Percentiles rank a stretch among this genome's conserved stretches.
Evolutionary conservation across 768 basidiomycete genomes (phyloP).

Genomic region (Kwoniella newhampshirensis): DNA sequence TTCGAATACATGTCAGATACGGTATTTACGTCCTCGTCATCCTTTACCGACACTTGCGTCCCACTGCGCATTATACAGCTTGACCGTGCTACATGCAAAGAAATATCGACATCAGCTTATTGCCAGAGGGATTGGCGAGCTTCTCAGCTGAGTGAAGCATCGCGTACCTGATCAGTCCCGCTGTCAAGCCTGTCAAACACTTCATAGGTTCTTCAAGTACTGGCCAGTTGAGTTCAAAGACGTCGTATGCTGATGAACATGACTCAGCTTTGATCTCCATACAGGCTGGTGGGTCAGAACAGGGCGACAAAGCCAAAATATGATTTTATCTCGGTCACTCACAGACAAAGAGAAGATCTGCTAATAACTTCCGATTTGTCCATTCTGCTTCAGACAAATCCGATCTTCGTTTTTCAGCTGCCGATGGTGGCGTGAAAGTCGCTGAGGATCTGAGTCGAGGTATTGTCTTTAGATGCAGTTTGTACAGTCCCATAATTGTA

Average conservation of each 20-base stretch:
- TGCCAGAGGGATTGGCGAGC: neutral
- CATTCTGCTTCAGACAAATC: slow-evolving; percentile 32
- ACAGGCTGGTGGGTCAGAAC: neutral
- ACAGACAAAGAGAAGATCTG: slow-evolving; percentile 47
- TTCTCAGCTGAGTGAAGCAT: neutral
- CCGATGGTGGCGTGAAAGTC: neutral
- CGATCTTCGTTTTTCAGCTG: neutral
- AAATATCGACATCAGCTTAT: neutral
- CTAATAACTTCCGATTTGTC: slow-evolving; percentile 41
- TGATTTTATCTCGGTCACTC: slow-evolving; percentile 25
- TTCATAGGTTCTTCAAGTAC: slow-evolving; percentile 44
- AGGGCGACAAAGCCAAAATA: neutral
- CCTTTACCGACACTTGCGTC: slow-evolving; percentile 34
- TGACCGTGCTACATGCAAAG: slow-evolving; percentile 23
- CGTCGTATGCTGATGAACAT: slow-evolving; percentile 40
- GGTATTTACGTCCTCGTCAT: slow-evolving; percentile 10
- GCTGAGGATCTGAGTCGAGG: slow-evolving; percentile 17
- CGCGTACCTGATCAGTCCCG: slow-evolving; percentile 39
- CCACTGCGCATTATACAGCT: slow-evolving; percentile 43
- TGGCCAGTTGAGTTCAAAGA: slow-evolving; percentile 34
- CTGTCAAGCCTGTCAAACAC: slow-evolving; percentile 36
- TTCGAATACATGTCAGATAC: too few species aligned
- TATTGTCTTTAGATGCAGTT: slow-evolving; percentile 33
- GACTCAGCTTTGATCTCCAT: neutral
- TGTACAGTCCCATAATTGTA: slow-evolving; percentile 42